Evolutionary conservation across 2,329 filamentous ascomycete species (phyloP).

Genomic region (Colletotrichum chlorophyti): DNA sequence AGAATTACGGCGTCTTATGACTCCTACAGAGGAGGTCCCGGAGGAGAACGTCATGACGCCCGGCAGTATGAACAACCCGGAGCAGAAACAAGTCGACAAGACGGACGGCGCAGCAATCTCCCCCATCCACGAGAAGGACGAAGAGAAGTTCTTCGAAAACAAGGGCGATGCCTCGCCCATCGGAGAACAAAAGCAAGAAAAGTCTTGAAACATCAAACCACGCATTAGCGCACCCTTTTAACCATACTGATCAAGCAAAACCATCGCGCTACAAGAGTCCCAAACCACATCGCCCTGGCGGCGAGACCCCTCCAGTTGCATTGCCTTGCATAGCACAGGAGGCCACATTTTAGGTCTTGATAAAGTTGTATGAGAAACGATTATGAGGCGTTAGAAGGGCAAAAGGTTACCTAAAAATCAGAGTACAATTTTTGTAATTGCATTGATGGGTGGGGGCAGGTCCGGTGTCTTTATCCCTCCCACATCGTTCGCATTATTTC

Average conservation of each 20-base stretch:
- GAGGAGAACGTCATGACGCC: slow-evolving; percentile 29
- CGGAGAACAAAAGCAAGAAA: slow-evolving; percentile 7
- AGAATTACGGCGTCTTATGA: slow-evolving; percentile 31
- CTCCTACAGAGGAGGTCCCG: slow-evolving; percentile 31
- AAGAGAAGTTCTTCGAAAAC: slow-evolving; percentile 4
- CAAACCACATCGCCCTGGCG: neutral
- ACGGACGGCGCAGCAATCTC: slow-evolving; percentile 5
- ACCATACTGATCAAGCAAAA: no score
- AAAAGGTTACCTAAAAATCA: neutral
- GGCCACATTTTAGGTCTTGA: slow-evolving; percentile 9
- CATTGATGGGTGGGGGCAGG: neutral
- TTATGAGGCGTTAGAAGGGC: slow-evolving; percentile 26
- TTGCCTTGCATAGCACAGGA: slow-evolving; percentile 19
- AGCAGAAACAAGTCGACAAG: slow-evolving; percentile 1
- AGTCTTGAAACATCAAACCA: neutral
- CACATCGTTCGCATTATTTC: neutral
- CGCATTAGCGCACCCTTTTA: neutral
- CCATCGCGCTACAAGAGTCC: neutral
- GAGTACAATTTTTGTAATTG: neutral
- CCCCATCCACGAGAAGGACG: slow-evolving; percentile 24
- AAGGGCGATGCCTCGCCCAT: slow-evolving; percentile 9
- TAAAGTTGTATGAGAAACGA: slow-evolving; percentile 26
- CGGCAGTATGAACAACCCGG: neutral
- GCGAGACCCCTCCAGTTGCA: neutral
- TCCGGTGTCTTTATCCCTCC: neutral